phyloP scores from a whole-genome alignment of 148 eudicot species.

The Camellia lanceoleosa region DNA sequence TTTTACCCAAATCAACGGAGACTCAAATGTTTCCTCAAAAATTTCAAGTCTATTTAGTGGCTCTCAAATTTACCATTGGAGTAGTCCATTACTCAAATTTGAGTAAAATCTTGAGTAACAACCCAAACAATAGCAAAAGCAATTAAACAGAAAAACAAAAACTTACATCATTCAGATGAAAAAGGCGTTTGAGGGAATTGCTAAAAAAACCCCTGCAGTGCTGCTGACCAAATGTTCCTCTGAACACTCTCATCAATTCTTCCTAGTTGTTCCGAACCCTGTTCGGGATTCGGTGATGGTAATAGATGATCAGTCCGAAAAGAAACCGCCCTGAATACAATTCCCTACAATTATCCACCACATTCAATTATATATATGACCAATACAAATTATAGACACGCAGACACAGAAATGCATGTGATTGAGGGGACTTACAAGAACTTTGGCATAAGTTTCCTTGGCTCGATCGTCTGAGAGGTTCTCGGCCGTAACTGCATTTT shows the following conservation, averaged over 20 bases:
- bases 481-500: constrained; percentile 75
- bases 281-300: constrained; percentile 13
- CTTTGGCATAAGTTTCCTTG: constrained; percentile 62
- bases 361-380: no score
- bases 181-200: constrained; percentile 49
- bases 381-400: neutral
- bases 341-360: constrained; percentile 40
- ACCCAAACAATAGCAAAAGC: neutral
- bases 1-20: no score
- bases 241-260: constrained; percentile 22
- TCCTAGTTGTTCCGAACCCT: constrained; percentile 28
- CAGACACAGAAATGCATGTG: neutral
- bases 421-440: constrained; percentile 38
- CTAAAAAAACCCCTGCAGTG: constrained; percentile 25
- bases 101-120: no score
- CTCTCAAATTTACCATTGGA: no score
- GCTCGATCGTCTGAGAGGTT: constrained; percentile 66
- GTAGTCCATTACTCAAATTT: no score
- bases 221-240: constrained; percentile 32
- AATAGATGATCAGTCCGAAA: constrained; percentile 45
- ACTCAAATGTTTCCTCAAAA: no score
- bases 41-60: no score
- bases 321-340: constrained; percentile 66
- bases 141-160: neutral
- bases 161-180: constrained; percentile 68